Evolutionary conservation across 78 protist species (phyloP).

Genomic region (Dictyostelium intermedium): DNA sequence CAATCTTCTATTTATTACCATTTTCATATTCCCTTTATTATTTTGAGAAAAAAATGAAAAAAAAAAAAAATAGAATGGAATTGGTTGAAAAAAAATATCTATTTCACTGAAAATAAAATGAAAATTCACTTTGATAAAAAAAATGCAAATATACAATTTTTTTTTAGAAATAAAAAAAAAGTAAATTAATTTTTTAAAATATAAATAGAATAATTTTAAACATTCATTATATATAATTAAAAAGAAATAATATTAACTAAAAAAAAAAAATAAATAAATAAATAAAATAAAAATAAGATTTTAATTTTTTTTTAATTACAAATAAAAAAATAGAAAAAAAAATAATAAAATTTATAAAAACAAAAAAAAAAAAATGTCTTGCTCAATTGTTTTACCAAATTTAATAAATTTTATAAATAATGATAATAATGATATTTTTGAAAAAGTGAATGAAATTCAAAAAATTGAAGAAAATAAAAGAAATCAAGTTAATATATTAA

Average conservation of each 20-base stretch:
- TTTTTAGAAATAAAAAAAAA: no score
- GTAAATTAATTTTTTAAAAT: neutral
- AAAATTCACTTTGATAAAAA: no score
- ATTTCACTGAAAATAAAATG: neutral
- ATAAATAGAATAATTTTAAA: neutral
- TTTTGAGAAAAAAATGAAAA: neutral
- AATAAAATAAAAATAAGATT: neutral
- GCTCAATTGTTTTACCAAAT: constrained; percentile 1
- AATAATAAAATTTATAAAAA: no score
- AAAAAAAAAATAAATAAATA: neutral
- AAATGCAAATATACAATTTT: no score
- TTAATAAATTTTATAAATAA: neutral
- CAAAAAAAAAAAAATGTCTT: neutral
- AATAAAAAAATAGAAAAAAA: neutral
- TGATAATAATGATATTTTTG: constrained; percentile 1
- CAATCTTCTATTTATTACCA: no score
- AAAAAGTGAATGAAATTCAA: neutral
- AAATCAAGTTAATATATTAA: neutral
- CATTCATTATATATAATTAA: no score
- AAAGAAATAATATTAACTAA: neutral
- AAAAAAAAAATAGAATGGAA: no score
- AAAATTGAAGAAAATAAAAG: neutral
- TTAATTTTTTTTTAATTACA: neutral
- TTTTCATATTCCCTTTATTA: no score
- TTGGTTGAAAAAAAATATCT: neutral